Evolutionary conservation across 1,139 yeast species (phyloP).

Genomic region (Suhomyces maxii): DNA sequence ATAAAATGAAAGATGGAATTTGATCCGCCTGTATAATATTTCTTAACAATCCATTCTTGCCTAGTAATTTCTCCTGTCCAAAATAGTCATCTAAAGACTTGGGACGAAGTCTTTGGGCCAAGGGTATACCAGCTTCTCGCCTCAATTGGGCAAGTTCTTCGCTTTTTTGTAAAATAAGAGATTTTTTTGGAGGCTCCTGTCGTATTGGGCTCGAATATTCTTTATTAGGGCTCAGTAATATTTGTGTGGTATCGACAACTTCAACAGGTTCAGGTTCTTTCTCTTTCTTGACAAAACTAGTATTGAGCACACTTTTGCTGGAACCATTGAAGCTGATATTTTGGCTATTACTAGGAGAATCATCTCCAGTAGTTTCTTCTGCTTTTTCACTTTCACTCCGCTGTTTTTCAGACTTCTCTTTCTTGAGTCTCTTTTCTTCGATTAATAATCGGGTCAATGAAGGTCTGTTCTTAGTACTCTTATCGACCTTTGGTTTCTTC

Average conservation of each 20-base stretch:
- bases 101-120: constrained; percentile 88
- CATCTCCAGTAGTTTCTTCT: background rate
- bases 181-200: constrained; percentile 1
- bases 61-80: constrained; percentile 85
- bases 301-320: no score
- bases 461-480: constrained; percentile 8
- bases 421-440: constrained; percentile 8
- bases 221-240: background rate
- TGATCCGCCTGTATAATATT: constrained; percentile 62
- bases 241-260: no score
- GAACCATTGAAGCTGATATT: background rate
- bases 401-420: background rate
- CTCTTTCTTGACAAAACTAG: no score
- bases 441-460: constrained; percentile 11
- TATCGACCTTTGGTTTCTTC: constrained; percentile 16
- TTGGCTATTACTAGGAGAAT: background rate
- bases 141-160: constrained; percentile 30
- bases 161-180: constrained; percentile 7
- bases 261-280: no score
- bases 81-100: constrained; percentile 68
- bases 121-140: constrained; percentile 59
- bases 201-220: background rate
- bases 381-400: background rate
- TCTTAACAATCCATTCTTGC: constrained; percentile 67
- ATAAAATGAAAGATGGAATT: constrained; percentile 82